A percentile compares a stretch with the other conserved stretches of the same genome.
Evolutionary conservation across 1,284 basidiomycete species (phyloP).

Genomic region (Melampsora americana): DNA sequence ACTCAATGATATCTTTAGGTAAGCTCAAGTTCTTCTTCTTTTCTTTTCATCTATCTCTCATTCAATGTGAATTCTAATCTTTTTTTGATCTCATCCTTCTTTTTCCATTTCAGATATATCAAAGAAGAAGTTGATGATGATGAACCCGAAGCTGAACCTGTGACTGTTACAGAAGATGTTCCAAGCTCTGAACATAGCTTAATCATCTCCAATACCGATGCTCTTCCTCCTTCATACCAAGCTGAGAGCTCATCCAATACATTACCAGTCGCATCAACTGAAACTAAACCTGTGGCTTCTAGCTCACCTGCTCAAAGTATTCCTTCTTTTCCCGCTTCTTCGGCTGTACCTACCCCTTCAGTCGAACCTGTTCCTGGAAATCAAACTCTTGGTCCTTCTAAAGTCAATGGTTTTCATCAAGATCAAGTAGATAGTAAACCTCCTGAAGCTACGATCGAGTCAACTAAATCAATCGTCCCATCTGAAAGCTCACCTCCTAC

Average conservation of each 20-base stretch:
- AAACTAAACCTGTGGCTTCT: neutral
- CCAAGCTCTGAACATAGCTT: slow-evolving; percentile 29
- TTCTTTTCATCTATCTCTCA: neutral
- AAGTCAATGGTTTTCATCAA: slow-evolving; percentile 39
- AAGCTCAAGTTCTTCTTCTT: neutral
- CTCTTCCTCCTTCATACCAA: slow-evolving; percentile 3
- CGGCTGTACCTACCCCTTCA: neutral
- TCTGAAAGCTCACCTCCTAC: slow-evolving; percentile 54
- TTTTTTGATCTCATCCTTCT: neutral
- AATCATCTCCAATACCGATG: slow-evolving; percentile 11
- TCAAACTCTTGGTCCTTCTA: slow-evolving; percentile 3
- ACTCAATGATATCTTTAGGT: slow-evolving; percentile 99
- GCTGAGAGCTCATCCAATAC: neutral
- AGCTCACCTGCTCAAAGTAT: neutral
- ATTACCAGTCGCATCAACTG: neutral
- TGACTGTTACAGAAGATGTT: slow-evolving; percentile 50
- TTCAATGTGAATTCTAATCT: neutral
- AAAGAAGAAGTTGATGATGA: slow-evolving; percentile 41
- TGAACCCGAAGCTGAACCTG: slow-evolving; percentile 53
- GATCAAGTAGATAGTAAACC: slow-evolving; percentile 29
- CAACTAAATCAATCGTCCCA: slow-evolving; percentile 23
- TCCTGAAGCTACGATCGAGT: slow-evolving; percentile 16
- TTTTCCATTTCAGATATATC: slow-evolving; percentile 25
- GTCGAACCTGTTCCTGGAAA: neutral
- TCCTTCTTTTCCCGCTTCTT: slow-evolving; percentile 5